A percentile compares a stretch with the other conserved stretches of the same genome.
Evolutionary conservation across 352 stramenopile species (phyloP).

Genomic region (Pythium insidiosum): DNA sequence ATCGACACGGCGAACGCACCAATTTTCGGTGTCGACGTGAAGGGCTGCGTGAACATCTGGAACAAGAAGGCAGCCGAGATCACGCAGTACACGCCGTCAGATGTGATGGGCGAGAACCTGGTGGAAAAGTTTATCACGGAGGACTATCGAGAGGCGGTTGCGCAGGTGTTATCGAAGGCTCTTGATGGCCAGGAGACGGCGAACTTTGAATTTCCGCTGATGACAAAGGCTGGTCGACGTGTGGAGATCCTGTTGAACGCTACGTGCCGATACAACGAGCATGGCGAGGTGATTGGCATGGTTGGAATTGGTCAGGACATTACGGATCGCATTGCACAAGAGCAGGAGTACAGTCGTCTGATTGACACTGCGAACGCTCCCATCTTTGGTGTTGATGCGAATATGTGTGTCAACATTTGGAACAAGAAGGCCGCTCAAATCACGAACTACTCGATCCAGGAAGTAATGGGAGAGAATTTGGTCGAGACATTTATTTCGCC

Average conservation of each 20-base stretch:
- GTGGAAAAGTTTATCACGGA: constrained; percentile 46
- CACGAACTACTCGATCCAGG: constrained; percentile 73
- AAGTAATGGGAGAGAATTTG: constrained; percentile 74
- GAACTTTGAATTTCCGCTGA: constrained; percentile 62
- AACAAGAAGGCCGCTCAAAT: constrained; percentile 83
- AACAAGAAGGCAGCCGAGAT: constrained; percentile 64
- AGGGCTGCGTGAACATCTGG: constrained; percentile 60
- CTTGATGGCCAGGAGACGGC: constrained; percentile 29
- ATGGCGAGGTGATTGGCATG: constrained; percentile 42
- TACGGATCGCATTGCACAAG: constrained; percentile 32
- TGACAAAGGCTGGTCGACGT: constrained; percentile 48
- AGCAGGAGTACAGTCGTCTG: constrained; percentile 36
- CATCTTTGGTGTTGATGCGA: constrained; percentile 43
- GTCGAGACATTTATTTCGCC: constrained; percentile 74
- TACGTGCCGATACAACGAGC: constrained; percentile 36
- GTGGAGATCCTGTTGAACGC: constrained; percentile 67
- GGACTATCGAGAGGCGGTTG: constrained; percentile 30
- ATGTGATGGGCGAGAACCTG: constrained; percentile 45
- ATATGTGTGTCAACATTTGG: constrained; percentile 77
- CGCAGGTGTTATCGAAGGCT: constrained; percentile 28
- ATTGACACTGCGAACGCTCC: constrained; percentile 55
- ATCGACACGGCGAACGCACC: constrained; percentile 23
- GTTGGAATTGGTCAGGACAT: constrained; percentile 52
- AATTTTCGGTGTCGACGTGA: constrained; percentile 64
- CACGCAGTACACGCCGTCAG: constrained; percentile 50